Base-by-base conservation (phyloP, 1,284 basidiomycete species). In the Apiotrichum gracile region DNA sequence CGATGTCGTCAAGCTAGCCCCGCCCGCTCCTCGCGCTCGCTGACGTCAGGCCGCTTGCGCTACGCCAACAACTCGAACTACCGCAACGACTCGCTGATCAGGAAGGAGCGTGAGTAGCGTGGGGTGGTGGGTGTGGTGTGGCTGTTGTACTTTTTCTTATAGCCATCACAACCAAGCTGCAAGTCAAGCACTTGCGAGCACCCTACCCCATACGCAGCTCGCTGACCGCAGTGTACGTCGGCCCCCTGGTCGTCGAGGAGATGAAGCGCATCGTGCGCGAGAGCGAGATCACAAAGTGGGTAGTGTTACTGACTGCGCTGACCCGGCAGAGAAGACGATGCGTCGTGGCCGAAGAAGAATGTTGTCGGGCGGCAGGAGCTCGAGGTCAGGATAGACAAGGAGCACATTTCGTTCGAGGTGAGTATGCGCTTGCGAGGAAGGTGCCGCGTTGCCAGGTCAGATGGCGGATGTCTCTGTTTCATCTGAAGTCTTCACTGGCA, bases 61-160 rank as follows among this genome's bases (percentile, higher is more conserved):
- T 99, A 98, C 73, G 94, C 96, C 58, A 97, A 98, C 81, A 98
- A 98, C 81, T 97, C 92, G 21, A 98, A 98, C 77, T 98, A 98
- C 78, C 81, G 94, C 44, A 97, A 97, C 68, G 96, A 98, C 77
- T 89, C 86, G 71, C 78, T 98, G 51, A 97, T 98, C 72, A 83
- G 93, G 57, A 97, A 97, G 87, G 96, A 98, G 77, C 94, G 93
- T 96, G 65, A 67, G 91, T 81, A 6, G 27, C 22, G n/a, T n/a
- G n/a, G n/a, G n/a, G n/a, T n/a, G n/a, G n/a, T n/a, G n/a, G n/a
- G n/a, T n/a, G n/a, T n/a, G n/a, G n/a, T n/a, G n/a, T n/a, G n/a
- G n/a, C n/a, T n/a, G n/a, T n/a, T n/a, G n/a, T n/a, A n/a, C n/a
- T n/a, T n/a, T n/a, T n/a, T n/a, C n/a, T n/a, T n/a, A n/a, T n/a